Conservation (phyloP, 2,329 filamentous ascomycete species). For the Graphiopsis chlorocephala region DNA sequence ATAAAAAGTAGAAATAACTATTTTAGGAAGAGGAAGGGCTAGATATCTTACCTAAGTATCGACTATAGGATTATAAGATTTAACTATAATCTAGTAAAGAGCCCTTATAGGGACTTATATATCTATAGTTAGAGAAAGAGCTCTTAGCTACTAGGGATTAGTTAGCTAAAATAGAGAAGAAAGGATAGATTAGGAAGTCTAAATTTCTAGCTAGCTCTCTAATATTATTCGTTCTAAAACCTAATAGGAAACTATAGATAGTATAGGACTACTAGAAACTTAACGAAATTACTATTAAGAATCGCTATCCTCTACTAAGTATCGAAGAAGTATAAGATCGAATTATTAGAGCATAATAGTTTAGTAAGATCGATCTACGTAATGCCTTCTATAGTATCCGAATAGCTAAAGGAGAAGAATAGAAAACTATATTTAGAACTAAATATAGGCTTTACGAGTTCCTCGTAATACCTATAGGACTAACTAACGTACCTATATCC, state of each 20-base stretch:
- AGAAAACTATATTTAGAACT: constrained; percentile 23
- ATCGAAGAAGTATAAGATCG: constrained; percentile 26
- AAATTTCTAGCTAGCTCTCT: constrained; percentile 14
- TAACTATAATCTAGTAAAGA: constrained; percentile 15
- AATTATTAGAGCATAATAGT: constrained; percentile 21
- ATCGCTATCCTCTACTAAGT: constrained; percentile 27
- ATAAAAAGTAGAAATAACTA: constrained; percentile 18
- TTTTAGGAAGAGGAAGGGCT: constrained; percentile 19
- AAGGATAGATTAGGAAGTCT: constrained; percentile 14
- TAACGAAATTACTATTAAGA: constrained; percentile 31
- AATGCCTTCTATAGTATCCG: constrained; percentile 27
- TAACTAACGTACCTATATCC: constrained; percentile 24
- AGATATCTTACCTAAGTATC: constrained; percentile 19
- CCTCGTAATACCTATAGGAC: constrained; percentile 27
- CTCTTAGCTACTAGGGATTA: constrained; percentile 13
- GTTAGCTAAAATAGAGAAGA: constrained; percentile 13
- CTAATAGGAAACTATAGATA: constrained; percentile 21
- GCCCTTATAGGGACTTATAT: constrained; percentile 18
- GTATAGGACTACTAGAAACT: constrained; percentile 27
- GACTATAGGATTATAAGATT: constrained; percentile 20
- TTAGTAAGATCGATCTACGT: constrained; percentile 27
- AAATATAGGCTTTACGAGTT: constrained; percentile 27
- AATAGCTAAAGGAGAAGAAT: constrained; percentile 29
- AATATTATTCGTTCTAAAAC: constrained; percentile 29
- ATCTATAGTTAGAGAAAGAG: constrained; percentile 17